Base-by-base conservation (phyloP, 2,329 filamentous ascomycete species). In the Lecanicillium sp. region DNA sequence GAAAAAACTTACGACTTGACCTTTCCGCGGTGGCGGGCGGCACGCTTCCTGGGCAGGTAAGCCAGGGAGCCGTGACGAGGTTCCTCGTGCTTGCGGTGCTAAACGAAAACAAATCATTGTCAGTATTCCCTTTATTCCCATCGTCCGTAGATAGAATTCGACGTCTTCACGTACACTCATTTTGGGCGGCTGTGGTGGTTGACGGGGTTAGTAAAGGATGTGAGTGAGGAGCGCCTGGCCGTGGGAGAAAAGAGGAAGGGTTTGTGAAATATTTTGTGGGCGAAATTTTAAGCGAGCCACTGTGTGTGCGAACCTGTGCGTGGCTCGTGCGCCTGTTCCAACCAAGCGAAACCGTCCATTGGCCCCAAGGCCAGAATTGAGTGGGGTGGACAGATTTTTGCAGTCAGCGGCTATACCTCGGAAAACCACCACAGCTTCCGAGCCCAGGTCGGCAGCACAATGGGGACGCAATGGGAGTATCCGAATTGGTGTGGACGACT, bases 1-100 rank as follows among this genome's bases (percentile, higher is more conserved):
- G n/a, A 25, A 50, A 42, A 41, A 31, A 78, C 79, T 80, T 77
- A 94, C 88, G 84, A 88, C 87, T 96, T 96, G 68, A 96, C 90
- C 80, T 94, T 94, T 69, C 90, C 90, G 60, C 90, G 77, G 74
- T 97, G 89, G 62, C 89, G 81, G 69, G 88, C 79, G 61, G 88
- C 87, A 65, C 90, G 84, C 87, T 96, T 96, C 65, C 86, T 74
- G 53, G 86, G 86, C 62, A 92, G 71, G 73, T 80, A 90, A 57
- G 84, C 85, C 68, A 97, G 77, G 65, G 85, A 89, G 66, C 90
- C 92, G 77, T 97, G 90, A 68, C 90, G 85, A 65, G 89, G 89
- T 67, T 89, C 89, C 80, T 94, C 72, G 62, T 66, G 76, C 70
- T 77, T 74, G 56, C 71, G 68, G 66, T 74, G 71, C 65, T 64